Evolutionary conservation across 208 protist genomes (phyloP).

Genomic region (Novymonas esmeraldas): DNA sequence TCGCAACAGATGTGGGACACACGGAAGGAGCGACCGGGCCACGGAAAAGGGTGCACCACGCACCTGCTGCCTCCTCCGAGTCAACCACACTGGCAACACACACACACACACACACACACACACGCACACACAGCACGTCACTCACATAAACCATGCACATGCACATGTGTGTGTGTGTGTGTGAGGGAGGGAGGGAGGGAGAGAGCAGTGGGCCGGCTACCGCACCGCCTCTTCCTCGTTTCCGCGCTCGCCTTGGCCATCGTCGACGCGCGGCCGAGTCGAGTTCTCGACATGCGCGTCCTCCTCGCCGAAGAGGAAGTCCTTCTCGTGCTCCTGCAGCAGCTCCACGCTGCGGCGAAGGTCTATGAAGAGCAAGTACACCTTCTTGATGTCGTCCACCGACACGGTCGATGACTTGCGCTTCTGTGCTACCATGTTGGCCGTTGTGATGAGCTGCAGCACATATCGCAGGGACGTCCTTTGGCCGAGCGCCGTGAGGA

Average conservation of each 20-base stretch:
- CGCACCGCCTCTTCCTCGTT: conserved; percentile 55
- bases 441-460: conserved; percentile 99
- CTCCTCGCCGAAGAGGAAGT: conserved; percentile 93
- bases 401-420: conserved; percentile 94
- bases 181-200: not conserved
- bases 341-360: conserved; percentile 92
- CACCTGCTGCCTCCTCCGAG: no score
- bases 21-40: not conserved
- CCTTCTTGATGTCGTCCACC: conserved; percentile 96
- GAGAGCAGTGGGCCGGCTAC: not conserved
- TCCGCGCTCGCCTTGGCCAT: conserved; percentile 23
- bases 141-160: not conserved
- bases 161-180: no score
- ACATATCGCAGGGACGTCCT: conserved; percentile 99
- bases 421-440: conserved; percentile 95
- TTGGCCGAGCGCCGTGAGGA: conserved; percentile 96
- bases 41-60: not conserved
- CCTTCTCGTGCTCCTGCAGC: conserved; percentile 90
- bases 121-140: not conserved
- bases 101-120: not conserved
- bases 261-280: conserved; percentile 32
- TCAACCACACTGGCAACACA: no score
- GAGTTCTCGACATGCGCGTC: conserved; percentile 74
- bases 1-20: not conserved
- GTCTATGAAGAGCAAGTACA: conserved; percentile 99